Evolutionary conservation across 305 asterid species (phyloP).

Genomic region (Rubia tinctorum): DNA sequence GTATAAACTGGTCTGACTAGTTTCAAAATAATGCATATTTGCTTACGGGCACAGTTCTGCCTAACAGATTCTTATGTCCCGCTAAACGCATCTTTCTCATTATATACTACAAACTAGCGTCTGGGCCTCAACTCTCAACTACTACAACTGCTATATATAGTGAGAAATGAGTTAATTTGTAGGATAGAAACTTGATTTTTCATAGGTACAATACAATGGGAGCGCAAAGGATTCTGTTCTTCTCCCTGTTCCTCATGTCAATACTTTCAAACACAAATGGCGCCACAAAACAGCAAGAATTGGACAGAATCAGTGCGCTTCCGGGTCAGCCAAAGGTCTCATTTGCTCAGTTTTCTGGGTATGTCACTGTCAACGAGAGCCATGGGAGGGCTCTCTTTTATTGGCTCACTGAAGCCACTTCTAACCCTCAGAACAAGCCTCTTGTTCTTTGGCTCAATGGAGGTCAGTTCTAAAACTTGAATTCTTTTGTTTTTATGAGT

Average conservation of each 20-base stretch:
- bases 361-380: constrained; percentile 52
- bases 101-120: neutral
- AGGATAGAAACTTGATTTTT: no score
- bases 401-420: constrained; percentile 66
- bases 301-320: constrained; percentile 45
- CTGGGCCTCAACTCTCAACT: neutral
- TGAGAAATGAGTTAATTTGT: neutral
- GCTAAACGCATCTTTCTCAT: no score
- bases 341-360: constrained; percentile 78
- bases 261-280: constrained; percentile 9
- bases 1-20: no score
- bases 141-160: neutral
- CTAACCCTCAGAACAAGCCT: constrained; percentile 39
- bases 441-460: constrained; percentile 87
- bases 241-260: constrained; percentile 6
- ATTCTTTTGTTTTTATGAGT: no score
- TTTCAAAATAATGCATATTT: no score
- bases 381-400: constrained; percentile 74
- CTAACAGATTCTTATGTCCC: no score
- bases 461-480: constrained; percentile 34
- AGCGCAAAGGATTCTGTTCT: constrained; percentile 13
- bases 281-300: constrained; percentile 41
- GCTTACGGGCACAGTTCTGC: no score
- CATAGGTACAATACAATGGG: constrained; percentile 5
- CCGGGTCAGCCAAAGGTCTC: constrained; percentile 74